Evolutionary conservation across 2,329 filamentous ascomycete species (phyloP).

Genomic region (Ceratocystis huliohia): DNA sequence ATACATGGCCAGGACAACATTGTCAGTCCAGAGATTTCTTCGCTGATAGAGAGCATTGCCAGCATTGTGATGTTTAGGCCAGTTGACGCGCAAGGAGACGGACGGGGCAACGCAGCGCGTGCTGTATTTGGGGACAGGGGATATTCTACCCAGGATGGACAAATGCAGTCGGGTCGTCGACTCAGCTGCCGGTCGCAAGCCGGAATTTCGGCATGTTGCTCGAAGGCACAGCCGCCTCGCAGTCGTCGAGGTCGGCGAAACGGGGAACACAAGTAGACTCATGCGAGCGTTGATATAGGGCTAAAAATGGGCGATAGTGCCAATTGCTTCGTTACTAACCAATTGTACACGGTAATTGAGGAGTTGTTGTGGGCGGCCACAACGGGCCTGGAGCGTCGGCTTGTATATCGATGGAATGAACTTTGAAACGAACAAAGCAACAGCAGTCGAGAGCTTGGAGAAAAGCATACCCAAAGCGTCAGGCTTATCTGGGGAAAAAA

Average conservation of each 20-base stretch:
- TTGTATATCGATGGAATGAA: not conserved
- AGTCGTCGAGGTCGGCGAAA: conserved; percentile 13
- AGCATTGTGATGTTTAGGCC: conserved; percentile 14
- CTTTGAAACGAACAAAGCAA: not conserved
- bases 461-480: not conserved
- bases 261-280: conserved; percentile 21
- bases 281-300: conserved; percentile 3
- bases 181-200: conserved; percentile 1
- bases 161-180: conserved; percentile 15
- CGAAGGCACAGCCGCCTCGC: conserved; percentile 15
- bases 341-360: not conserved
- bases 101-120: conserved; percentile 4
- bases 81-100: conserved; percentile 15
- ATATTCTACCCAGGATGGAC: conserved; percentile 10
- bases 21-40: conserved; percentile 20
- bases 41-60: conserved; percentile 4
- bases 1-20: conserved; percentile 38
- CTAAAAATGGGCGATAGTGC: not conserved
- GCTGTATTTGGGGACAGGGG: conserved; percentile 15
- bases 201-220: conserved; percentile 11
- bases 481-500: not conserved
- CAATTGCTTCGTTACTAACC: not conserved
- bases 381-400: conserved; percentile 3
- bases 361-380: conserved; percentile 9
- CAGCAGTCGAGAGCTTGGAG: not conserved